A percentile compares a stretch with the other conserved stretches of the same genome.
Conservation (phyloP, 2,329 filamentous ascomycete genomes). For the Periconia sp. region DNA sequence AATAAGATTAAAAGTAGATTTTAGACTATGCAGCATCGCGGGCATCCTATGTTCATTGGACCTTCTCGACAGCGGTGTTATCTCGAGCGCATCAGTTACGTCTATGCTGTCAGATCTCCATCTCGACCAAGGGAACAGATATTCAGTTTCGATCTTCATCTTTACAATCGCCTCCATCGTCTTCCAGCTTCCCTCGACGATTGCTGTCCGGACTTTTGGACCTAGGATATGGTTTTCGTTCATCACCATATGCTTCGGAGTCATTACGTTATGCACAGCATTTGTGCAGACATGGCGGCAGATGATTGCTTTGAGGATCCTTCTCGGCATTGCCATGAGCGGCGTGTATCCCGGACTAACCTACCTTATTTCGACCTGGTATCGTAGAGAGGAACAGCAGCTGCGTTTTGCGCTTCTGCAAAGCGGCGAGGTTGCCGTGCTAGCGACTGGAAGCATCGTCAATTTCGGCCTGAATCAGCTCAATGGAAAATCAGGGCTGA, state of each 20-base stretch:
- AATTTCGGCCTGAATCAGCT: constrained; percentile 73
- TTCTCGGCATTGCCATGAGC: constrained; percentile 69
- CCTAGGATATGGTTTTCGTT: constrained; percentile 67
- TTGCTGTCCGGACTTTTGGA: constrained; percentile 69
- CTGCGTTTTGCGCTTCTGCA: constrained; percentile 70
- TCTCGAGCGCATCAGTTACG: constrained; percentile 72
- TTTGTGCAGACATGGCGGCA: constrained; percentile 72
- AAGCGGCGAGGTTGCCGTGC: constrained; percentile 67
- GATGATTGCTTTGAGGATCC: constrained; percentile 71
- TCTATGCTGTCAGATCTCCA: constrained; percentile 69
- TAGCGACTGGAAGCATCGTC: constrained; percentile 70
- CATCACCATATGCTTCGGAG: constrained; percentile 66
- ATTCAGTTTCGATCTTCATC: constrained; percentile 74
- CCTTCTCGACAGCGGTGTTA: constrained; percentile 72
- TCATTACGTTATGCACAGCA: constrained; percentile 71
- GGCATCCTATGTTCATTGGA: constrained; percentile 74
- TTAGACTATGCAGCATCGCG: constrained; percentile 73
- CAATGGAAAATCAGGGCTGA: constrained; percentile 61
- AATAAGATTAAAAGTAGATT: constrained; percentile 68
- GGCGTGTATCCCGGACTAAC: constrained; percentile 50
- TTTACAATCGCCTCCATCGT: constrained; percentile 72
- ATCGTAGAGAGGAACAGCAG: constrained; percentile 69
- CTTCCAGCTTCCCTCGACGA: constrained; percentile 72
- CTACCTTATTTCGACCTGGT: constrained; percentile 68
- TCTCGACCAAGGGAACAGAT: constrained; percentile 67